Evolutionary conservation across 2,329 filamentous ascomycete genomes (phyloP).

Genomic region (Aspergillus fischeri): DNA sequence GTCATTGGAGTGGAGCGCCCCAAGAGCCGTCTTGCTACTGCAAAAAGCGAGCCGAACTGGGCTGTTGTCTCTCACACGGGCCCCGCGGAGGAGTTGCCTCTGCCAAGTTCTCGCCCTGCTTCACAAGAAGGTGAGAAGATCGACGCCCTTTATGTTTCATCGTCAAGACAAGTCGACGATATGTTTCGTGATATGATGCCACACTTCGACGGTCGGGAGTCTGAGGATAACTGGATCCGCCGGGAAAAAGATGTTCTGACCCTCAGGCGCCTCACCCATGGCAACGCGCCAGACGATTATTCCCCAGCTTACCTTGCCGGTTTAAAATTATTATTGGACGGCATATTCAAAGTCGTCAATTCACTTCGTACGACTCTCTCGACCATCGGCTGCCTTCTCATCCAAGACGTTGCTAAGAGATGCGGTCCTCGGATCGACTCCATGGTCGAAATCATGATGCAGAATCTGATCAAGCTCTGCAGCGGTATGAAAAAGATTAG

Average conservation of each 20-base stretch:
- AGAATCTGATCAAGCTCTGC: constrained; percentile 83
- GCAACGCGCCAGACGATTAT: constrained; percentile 78
- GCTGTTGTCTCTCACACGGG: constrained; percentile 9
- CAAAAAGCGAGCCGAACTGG: constrained; percentile 19
- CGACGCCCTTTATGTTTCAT: constrained; percentile 79
- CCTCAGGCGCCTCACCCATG: constrained; percentile 72
- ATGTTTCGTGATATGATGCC: constrained; percentile 75
- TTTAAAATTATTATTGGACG: constrained; percentile 73
- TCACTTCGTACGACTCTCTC: constrained; percentile 87
- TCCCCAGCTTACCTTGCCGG: constrained; percentile 64
- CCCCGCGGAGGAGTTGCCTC: constrained; percentile 30
- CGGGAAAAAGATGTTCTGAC: constrained; percentile 77
- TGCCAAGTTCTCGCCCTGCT: constrained; percentile 11
- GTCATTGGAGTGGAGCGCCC: constrained; percentile 15
- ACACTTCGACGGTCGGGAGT: constrained; percentile 81
- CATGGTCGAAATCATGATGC: constrained; percentile 85
- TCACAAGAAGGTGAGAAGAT: constrained; percentile 62
- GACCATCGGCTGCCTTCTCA: constrained; percentile 75
- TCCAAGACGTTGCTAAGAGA: constrained; percentile 77
- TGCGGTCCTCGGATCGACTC: constrained; percentile 77
- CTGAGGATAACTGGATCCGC: constrained; percentile 85
- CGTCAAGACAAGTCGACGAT: constrained; percentile 82
- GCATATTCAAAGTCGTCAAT: constrained; percentile 78
- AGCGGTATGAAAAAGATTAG: constrained; percentile 89
- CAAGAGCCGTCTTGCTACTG: constrained; percentile 15